phyloP scores from a whole-genome alignment of 75 land plant genomes.

The Ceratopteris richardii region DNA sequence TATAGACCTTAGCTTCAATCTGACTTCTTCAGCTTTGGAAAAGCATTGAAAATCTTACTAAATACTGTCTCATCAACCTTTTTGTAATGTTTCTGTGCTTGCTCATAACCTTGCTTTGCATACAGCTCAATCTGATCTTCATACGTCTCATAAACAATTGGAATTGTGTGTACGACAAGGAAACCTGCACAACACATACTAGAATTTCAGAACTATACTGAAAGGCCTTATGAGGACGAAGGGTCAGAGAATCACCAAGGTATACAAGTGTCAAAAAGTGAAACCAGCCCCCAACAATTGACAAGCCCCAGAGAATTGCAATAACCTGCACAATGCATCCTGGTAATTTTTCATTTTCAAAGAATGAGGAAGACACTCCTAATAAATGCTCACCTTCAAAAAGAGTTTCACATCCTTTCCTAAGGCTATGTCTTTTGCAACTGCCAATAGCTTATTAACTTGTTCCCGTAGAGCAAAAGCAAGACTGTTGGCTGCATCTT shows the following conservation, averaged over 20 bases:
- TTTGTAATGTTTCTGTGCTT: conserved; percentile 14
- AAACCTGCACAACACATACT: not conserved
- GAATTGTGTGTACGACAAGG: conserved; percentile 11
- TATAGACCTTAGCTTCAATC: too few species aligned
- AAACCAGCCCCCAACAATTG: conserved; percentile 22
- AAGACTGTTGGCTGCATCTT: conserved; percentile 72
- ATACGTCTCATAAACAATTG: conserved; percentile 22
- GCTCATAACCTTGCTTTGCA: conserved; percentile 7
- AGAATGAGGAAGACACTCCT: not conserved
- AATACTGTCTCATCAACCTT: conserved; percentile 19
- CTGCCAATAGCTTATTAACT: conserved; percentile 52
- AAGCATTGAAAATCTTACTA: conserved; percentile 25
- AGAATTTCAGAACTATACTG: too few species aligned
- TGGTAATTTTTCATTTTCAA: not conserved
- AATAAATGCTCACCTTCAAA: conserved; percentile 36
- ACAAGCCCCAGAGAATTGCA: conserved; percentile 15
- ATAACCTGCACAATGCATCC: conserved; percentile 15
- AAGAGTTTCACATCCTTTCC: conserved; percentile 87
- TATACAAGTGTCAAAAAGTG: conserved; percentile 22
- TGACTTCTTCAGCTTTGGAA: conserved; percentile 27
- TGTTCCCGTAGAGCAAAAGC: conserved; percentile 71
- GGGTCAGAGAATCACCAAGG: conserved; percentile 11
- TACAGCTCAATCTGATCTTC: conserved; percentile 29
- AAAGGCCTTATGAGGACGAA: not conserved
- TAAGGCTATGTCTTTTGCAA: conserved; percentile 84